These are phyloP conservation scores for Cladosporium velox DNA, from an alignment of 2,329 filamentous ascomycete species.

Conservation along the genomic window DNA sequence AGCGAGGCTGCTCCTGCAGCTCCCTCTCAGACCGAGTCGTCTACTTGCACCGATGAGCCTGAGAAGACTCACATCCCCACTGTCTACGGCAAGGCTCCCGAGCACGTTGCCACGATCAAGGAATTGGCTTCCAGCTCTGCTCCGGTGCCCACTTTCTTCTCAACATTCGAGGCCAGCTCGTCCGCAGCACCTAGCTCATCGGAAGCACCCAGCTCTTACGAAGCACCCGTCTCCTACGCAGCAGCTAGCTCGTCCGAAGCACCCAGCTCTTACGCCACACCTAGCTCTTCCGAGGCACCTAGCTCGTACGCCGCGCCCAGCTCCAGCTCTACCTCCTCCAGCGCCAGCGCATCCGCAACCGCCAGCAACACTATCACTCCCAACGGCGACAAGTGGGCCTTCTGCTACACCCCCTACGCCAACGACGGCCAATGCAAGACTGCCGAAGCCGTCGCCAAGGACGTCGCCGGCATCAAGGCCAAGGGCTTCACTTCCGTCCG, in stretches of 20 bases:
- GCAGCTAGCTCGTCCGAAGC: constrained; percentile 26
- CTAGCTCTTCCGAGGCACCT: constrained; percentile 29
- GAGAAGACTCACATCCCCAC: not conserved
- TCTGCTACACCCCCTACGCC: constrained; percentile 53
- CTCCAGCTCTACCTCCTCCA: constrained; percentile 9
- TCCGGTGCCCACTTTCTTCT: constrained; percentile 37
- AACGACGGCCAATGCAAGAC: constrained; percentile 47
- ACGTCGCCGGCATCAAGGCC: constrained; percentile 46
- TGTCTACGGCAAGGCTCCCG: constrained; percentile 5
- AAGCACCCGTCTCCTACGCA: constrained; percentile 28
- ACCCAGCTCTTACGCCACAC: constrained; percentile 28
- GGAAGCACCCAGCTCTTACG: constrained; percentile 26
- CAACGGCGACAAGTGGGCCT: constrained; percentile 51
- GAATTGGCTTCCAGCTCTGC: constrained; percentile 6
- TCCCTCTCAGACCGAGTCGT: not conserved
- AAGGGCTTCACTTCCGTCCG: constrained; percentile 67
- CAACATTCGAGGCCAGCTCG: constrained; percentile 32
- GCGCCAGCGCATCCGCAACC: constrained; percentile 3
- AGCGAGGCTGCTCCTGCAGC: not conserved
- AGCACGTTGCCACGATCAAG: not conserved
- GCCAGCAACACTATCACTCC: constrained; percentile 26
- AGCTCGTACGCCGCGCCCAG: constrained; percentile 25
- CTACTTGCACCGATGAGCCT: constrained; percentile 7
- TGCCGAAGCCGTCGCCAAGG: constrained; percentile 40
- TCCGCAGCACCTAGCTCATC: constrained; percentile 30